Evolutionary conservation across 768 basidiomycete species (phyloP), one percentile per base, ranked within the genome.

Genomic region (Podaxis sp.): DNA sequence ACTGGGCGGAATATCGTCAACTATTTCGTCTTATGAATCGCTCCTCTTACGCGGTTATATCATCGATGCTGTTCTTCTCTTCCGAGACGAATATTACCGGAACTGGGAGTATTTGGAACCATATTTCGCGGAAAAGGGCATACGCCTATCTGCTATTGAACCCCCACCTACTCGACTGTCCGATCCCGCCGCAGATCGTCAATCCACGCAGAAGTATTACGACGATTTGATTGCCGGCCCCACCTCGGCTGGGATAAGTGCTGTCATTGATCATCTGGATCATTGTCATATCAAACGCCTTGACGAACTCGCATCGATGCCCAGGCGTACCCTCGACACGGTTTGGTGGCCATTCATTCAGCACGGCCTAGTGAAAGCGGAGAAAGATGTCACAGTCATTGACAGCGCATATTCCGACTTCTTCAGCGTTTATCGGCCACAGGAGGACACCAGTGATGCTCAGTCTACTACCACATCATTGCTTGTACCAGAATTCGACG

Each of bases 261-360:
- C 73, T 1, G 73, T 86, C 3, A 71, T 92, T 2, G 71, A 76
- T 3, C 79, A 85, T 65, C 74, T 98, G 25, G 86, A 93, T 64
- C 62, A 69, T 7, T 76, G 81, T 37, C 95, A 98, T 71, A 62
- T 69, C 0, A 66, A 71, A n/a, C 81, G 96, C 5, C 71, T 97
- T n/a, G 69, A 79, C 10, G 84, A 90, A 46, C 82, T 98, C 6
- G 82, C 86, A 52, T 82, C 88, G 0, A 93, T 96, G 86, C 85
- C 93, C 2, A 76, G 76, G 9, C 82, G 95, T 38, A 88, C 94
- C 0, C 76, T 91, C 47, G 81, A 93, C 56, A 79, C 80, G 1
- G 79, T 97, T 48, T 98, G 96, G 96, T 98, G 95, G 93, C 96
- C 96, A 0, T 98, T 98, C 69, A 93, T 94, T 1, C 96, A 98